These are phyloP conservation scores for Rhizophagus clarus DNA, from an alignment of 192 early-diverging fungal genomes.

Conservation along the genomic window DNA sequence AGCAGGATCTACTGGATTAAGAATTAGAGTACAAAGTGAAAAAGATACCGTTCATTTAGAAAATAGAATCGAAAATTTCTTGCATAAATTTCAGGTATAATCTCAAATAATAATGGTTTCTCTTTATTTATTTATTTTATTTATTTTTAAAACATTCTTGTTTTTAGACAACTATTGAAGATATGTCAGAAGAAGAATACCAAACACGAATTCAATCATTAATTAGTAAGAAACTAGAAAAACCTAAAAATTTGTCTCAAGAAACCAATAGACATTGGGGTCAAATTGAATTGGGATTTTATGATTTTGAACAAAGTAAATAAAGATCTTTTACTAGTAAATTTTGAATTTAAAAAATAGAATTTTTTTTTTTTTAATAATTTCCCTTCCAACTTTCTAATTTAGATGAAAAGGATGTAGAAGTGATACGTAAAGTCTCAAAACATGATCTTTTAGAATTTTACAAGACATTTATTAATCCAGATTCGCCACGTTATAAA, in stretches of 20 bases:
- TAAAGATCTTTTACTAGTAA: not conserved
- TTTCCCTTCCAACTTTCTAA: slow-evolving; percentile 10
- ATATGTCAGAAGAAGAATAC: slow-evolving; percentile 75
- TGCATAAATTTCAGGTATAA: slow-evolving; percentile 57
- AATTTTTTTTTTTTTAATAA: slow-evolving; percentile 1
- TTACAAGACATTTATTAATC: slow-evolving; percentile 58
- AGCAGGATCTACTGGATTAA: slow-evolving; percentile 74
- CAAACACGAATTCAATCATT: slow-evolving; percentile 73
- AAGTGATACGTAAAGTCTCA: slow-evolving; percentile 51
- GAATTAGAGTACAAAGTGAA: slow-evolving; percentile 88
- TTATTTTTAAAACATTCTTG: not conserved
- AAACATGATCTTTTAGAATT: slow-evolving; percentile 60
- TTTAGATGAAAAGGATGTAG: slow-evolving; percentile 59
- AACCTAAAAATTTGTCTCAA: slow-evolving; percentile 83
- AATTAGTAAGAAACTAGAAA: slow-evolving; percentile 74
- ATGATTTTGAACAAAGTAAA: slow-evolving; percentile 78
- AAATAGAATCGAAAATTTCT: slow-evolving; percentile 77
- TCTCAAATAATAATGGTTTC: slow-evolving; percentile 27
- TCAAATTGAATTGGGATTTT: slow-evolving; percentile 78
- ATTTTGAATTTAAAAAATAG: too few species aligned
- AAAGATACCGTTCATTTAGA: slow-evolving; percentile 79
- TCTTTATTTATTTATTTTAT: slow-evolving; percentile 7
- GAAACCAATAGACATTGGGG: slow-evolving; percentile 77
- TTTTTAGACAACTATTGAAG: slow-evolving; percentile 49
- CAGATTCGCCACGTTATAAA: slow-evolving; percentile 49